Base-by-base conservation (phyloP, 208 protist genomes). In the Trypanosoma caninum region DNA sequence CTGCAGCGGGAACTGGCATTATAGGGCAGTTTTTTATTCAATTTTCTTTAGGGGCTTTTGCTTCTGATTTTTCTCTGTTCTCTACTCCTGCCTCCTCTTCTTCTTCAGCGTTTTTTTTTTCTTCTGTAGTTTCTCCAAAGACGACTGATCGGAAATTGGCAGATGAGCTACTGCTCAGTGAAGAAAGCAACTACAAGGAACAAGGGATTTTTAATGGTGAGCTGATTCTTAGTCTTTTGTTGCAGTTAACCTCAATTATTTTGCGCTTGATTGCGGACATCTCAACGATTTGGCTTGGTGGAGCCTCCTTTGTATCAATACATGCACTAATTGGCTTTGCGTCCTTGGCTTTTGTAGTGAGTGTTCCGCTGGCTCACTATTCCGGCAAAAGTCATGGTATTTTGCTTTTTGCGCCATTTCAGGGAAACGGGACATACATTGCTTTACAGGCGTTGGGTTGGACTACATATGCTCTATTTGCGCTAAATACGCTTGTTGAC, bases 401-500 rank as follows among this genome's bases (percentile, higher is more conserved):
- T 40, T 57, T 46, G 4, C 53, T 85, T 6, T 80, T 87, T 38
- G 45, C 69, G 34, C 87, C 80, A 14, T 91, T 91, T 69, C 52
- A 59, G 23, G 82, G 84, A 22, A 84, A 66, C 47, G 72, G 80
- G 33, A 74, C 55, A 20, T 91, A 84, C 51, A 70, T 90, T 2
- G 88, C 82, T 2, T 48, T 91, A 56, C 84, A 94, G 63, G 72
- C 80, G 50, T 59, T 91, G 9, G 84, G 84, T 25, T 94, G 88
- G 84, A 74, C 65, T 48, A 14, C 78, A 9, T 89, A 91, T 67
- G 67, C 80, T 3, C 50, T 72, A 8, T 80, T 76, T 46, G 30
- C 78, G 14, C 61, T 92, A 3, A 27, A 78, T 14, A 31, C 72
- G 0, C 37, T 82, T 37, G 37, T 87, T 10, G 23, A 28, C 6